Evolutionary conservation across 345 rosid genomes (phyloP), one percentile per base, ranked within the genome.

Genomic region (Ceriops tagal): DNA sequence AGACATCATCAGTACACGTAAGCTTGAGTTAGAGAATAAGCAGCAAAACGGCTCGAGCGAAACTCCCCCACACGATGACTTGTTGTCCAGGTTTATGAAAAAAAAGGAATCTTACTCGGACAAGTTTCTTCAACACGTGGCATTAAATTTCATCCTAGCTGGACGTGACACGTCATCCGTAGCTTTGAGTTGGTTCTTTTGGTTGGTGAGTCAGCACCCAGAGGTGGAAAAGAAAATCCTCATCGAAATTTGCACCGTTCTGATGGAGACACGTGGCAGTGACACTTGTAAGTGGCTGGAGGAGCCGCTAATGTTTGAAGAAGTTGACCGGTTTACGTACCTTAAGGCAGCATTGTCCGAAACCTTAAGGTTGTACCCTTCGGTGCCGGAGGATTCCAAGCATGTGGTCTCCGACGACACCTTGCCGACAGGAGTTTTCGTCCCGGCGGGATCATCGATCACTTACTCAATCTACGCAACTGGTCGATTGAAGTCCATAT

Each of bases 81-180:
- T 83, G 62, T 24, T 83, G 21, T 83, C 83, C 6, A 31, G 86
- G 61, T 83, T 83, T 35, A 83, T 83, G 78, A 77, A 67, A 76
- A 82, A 77, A 49, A 75, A 80, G 58, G 82, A 80, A 68, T 70
- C 82, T 55, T 78, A 83, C 67, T 78, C 82, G 4, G 86, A 83
- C 68, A 70, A 73, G 24, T 83, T 78, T 73, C 83, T 83, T 28
- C 82, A 80, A 59, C 78, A 83, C 15, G 82, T 83, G 70, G 82
- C 80, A 21, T 71, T 83, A 37, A 83, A 83, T 21, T 83, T 83
- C 65, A 83, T 83, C 82, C 68, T 79, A 21, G 85, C 85, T 47
- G 83, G 85, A 58, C 81, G 85, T 3, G 86, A 82, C 79, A 82
- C 83, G 51, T 82, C 86, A 65, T 83, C 86, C 2, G 78, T 75